Conservation (phyloP, 2,329 filamentous ascomycete genomes). For the Stagonosporopsis cucurbitacearum region DNA sequence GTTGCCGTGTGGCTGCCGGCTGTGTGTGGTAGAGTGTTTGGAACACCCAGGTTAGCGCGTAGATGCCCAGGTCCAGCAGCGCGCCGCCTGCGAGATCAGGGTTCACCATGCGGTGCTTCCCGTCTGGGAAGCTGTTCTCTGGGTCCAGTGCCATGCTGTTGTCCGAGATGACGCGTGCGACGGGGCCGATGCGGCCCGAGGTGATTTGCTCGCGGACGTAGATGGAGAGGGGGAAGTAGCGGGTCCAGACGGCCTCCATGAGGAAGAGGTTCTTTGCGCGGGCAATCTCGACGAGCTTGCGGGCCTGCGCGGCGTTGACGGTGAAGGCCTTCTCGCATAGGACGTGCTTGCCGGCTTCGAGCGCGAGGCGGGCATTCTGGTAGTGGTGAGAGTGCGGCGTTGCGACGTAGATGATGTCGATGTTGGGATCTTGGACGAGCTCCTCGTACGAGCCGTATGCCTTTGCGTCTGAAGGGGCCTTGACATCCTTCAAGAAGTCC, state of each 20-base stretch:
- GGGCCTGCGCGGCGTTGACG: constrained; percentile 78
- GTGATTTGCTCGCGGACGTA: constrained; percentile 72
- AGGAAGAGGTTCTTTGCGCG: constrained; percentile 66
- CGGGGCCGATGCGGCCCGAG: constrained; percentile 60
- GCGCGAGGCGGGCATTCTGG: constrained; percentile 84
- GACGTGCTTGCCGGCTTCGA: constrained; percentile 85
- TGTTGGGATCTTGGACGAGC: constrained; percentile 76
- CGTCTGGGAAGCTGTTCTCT: constrained; percentile 60
- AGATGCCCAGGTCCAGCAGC: constrained; percentile 85
- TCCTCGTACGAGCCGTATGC: constrained; percentile 83
- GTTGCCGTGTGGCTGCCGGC: constrained; percentile 65
- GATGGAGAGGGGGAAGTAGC: constrained; percentile 84
- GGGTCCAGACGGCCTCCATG: constrained; percentile 78
- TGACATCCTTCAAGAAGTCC: constrained; percentile 74
- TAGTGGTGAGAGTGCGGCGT: constrained; percentile 94
- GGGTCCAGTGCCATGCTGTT: constrained; percentile 66
- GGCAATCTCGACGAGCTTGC: constrained; percentile 74
- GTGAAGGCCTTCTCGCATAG: constrained; percentile 92
- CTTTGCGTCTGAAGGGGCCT: constrained; percentile 70
- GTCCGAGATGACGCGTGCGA: constrained; percentile 64
- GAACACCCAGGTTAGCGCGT: constrained; percentile 89
- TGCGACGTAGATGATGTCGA: constrained; percentile 88
- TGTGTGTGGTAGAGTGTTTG: constrained; percentile 86
- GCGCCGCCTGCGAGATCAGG: constrained; percentile 81
- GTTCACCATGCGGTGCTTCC: constrained; percentile 79